Conservation (phyloP, 225 moss, liverwort and hornwort species). For the Rhytidiadelphus loreus region DNA sequence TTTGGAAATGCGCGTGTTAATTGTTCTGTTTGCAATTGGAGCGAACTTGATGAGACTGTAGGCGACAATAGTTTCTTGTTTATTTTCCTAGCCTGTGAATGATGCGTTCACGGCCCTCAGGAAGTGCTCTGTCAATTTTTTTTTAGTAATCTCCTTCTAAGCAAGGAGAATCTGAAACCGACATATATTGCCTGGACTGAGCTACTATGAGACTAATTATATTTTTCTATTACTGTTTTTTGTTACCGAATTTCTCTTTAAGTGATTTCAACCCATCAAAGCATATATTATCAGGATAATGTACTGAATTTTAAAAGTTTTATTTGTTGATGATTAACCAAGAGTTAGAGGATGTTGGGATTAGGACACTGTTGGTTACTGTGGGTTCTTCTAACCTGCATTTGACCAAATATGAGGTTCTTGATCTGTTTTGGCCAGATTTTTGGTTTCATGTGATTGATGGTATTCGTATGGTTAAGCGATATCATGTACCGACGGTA, state of each 20-base stretch:
- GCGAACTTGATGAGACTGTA: background rate
- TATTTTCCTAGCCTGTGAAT: background rate
- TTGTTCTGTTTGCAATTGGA: background rate
- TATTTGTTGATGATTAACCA: background rate
- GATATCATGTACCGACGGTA: background rate
- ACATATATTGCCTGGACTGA: background rate
- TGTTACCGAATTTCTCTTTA: background rate
- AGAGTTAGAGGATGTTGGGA: background rate
- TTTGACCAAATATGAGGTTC: background rate
- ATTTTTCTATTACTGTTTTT: background rate
- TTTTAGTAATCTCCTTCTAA: background rate
- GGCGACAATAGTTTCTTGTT: background rate
- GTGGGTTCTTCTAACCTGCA: background rate
- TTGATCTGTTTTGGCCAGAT: background rate
- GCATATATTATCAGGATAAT: background rate
- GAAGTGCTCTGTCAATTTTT: background rate
- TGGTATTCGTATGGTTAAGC: no score
- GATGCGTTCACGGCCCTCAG: background rate
- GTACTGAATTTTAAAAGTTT: no score
- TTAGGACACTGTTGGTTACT: background rate
- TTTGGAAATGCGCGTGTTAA: background rate
- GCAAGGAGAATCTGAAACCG: background rate
- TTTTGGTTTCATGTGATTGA: background rate
- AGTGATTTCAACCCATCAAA: background rate
- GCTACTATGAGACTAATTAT: no score